Percentiles rank a stretch among this genome's conserved stretches.
phyloP scores from a whole-genome alignment of 495 filamentous ascomycete genomes.

The Rostrohypoxylon terebratum region DNA sequence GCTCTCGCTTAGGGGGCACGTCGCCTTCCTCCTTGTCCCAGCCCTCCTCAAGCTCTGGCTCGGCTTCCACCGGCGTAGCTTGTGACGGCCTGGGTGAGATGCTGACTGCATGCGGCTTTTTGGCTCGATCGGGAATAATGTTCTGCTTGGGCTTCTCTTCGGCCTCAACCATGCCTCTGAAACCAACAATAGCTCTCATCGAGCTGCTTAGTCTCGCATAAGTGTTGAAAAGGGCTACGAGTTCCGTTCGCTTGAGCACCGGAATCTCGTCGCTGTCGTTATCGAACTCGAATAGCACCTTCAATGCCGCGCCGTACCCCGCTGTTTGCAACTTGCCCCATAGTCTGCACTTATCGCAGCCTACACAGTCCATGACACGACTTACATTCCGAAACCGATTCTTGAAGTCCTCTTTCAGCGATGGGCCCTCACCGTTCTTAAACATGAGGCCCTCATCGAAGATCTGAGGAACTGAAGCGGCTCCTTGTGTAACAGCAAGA shows the following conservation, averaged over 20 bases:
- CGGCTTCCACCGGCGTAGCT: slow-evolving; percentile 26
- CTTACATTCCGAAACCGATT: slow-evolving; percentile 97
- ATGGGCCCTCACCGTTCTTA: slow-evolving; percentile 73
- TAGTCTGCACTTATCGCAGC: slow-evolving; percentile 97
- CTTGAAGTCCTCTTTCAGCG: slow-evolving; percentile 95
- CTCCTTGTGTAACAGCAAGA: slow-evolving; percentile 74
- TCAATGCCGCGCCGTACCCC: slow-evolving; percentile 93
- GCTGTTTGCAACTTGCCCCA: slow-evolving; percentile 99
- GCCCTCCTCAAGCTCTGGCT: slow-evolving; percentile 38
- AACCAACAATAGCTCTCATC: slow-evolving; percentile 77
- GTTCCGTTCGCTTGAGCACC: slow-evolving; percentile 83
- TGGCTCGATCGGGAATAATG: slow-evolving; percentile 57
- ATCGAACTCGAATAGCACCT: slow-evolving; percentile 96
- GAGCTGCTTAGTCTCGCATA: slow-evolving; percentile 86
- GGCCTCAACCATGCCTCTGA: slow-evolving; percentile 75
- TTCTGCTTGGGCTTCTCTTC: slow-evolving; percentile 55
- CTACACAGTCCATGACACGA: slow-evolving; percentile 97
- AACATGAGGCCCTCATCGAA: slow-evolving; percentile 98
- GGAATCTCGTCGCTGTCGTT: slow-evolving; percentile 77
- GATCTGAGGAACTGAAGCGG: slow-evolving; percentile 74
- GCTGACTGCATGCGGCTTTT: slow-evolving; percentile 59
- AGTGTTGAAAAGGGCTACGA: slow-evolving; percentile 95
- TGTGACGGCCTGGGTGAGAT: slow-evolving; percentile 43
- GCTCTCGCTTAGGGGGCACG: slow-evolving; percentile 35
- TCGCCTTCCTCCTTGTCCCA: slow-evolving; percentile 56